phyloP scores from a whole-genome alignment of 306 rosid genomes.

The Quercus alba region DNA sequence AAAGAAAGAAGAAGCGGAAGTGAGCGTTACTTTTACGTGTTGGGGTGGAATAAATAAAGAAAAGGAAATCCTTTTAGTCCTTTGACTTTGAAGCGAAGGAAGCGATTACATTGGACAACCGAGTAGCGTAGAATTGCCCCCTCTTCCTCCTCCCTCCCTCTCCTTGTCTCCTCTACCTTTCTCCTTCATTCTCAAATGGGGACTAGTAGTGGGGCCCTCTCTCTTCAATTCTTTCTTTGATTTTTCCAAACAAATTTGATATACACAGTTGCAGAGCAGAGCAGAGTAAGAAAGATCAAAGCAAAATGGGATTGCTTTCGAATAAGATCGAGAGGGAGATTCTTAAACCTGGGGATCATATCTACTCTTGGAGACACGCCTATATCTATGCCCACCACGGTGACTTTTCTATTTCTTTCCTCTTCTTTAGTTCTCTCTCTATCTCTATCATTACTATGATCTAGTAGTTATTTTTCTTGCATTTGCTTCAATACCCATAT shows the following conservation, averaged over 20 bases:
- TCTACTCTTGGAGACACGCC: conserved; percentile 75
- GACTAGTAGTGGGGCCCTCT: no score
- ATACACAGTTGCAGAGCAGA: background rate
- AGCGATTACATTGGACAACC: background rate
- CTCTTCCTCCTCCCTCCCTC: background rate
- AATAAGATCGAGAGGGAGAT: conserved; percentile 46
- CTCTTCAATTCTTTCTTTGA: background rate
- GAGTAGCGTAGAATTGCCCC: background rate
- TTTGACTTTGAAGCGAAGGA: conserved; percentile 7
- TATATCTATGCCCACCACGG: conserved; percentile 79
- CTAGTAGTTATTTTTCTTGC: background rate
- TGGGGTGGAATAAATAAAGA: no score
- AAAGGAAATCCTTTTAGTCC: background rate
- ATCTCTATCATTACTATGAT: no score
- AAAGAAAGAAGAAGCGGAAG: no score
- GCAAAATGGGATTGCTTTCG: conserved; percentile 59
- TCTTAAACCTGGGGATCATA: conserved; percentile 68
- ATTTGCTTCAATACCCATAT: background rate
- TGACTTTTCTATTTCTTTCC: conserved; percentile 16
- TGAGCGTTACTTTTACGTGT: no score
- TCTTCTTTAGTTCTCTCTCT: background rate
- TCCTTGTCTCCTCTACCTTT: background rate
- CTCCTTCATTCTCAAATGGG: no score
- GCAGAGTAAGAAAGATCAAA: background rate
- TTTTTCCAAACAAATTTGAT: background rate